Percentiles rank a stretch among this genome's conserved stretches.
Evolutionary conservation across 192 early-diverging fungal genomes (phyloP).

Genomic region (Coemansia sp.): DNA sequence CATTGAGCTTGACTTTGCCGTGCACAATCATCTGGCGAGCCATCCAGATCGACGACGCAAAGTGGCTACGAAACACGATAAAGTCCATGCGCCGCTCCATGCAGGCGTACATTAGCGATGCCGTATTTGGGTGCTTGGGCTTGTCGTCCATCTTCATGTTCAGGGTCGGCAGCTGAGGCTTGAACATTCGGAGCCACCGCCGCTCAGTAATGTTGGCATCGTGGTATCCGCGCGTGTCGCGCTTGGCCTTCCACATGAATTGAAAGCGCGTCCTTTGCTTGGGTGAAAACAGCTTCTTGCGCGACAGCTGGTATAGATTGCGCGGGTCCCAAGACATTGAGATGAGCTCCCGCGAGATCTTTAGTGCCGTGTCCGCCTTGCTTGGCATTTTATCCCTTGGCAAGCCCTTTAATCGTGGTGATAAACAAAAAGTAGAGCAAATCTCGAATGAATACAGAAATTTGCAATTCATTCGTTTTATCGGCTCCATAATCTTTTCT

Average conservation of each 20-base stretch:
- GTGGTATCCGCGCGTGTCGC: conserved; percentile 90
- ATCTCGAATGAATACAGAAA: neutral
- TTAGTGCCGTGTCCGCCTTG: conserved; percentile 32
- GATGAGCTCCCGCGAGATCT: conserved; percentile 63
- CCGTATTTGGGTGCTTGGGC: conserved; percentile 61
- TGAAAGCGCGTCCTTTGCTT: conserved; percentile 76
- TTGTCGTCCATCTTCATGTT: conserved; percentile 46
- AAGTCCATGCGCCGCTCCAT: conserved; percentile 91
- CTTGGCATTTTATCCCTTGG: conserved; percentile 29
- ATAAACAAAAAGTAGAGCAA: neutral
- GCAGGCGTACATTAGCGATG: conserved; percentile 79
- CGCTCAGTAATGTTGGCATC: conserved; percentile 84
- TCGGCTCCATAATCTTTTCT: neutral
- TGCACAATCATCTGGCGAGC: conserved; percentile 79
- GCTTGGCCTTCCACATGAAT: conserved; percentile 93
- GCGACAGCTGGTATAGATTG: conserved; percentile 83
- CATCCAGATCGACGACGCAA: conserved; percentile 80
- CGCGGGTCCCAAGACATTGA: conserved; percentile 95
- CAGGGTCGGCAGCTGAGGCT: conserved; percentile 67
- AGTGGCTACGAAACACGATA: conserved; percentile 88
- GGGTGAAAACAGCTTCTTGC: conserved; percentile 46
- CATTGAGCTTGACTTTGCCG: conserved; percentile 92
- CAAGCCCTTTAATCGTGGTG: neutral
- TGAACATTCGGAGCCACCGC: conserved; percentile 74
- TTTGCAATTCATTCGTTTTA: no score